phyloP scores from a whole-genome alignment of 768 basidiomycete species.

The Suillus subluteus region DNA sequence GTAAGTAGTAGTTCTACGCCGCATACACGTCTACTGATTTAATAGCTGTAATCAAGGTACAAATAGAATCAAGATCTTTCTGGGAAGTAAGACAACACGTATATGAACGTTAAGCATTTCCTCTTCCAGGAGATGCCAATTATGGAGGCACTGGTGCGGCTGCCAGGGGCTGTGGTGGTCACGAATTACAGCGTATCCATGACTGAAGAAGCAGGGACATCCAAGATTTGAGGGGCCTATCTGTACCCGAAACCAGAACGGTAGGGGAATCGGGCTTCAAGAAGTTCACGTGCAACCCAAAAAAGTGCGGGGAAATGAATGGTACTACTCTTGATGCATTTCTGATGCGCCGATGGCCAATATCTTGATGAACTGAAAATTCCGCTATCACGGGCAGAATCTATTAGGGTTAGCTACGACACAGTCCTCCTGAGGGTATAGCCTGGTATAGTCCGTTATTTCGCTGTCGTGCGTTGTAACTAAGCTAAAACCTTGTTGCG shows the following conservation, averaged over 20 bases:
- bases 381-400: not conserved
- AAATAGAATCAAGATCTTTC: not conserved
- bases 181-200: not conserved
- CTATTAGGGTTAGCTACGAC: not conserved
- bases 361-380: not conserved
- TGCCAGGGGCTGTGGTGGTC: not conserved
- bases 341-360: conserved; percentile 3
- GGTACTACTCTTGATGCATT: not conserved
- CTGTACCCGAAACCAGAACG: not conserved
- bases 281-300: not conserved
- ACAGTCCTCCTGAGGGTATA: conserved; percentile 4
- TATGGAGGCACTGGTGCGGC: conserved; percentile 3
- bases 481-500: not conserved
- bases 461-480: not conserved
- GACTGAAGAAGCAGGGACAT: not conserved
- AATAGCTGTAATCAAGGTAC: conserved; percentile 8
- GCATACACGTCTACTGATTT: not conserved
- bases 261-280: not conserved
- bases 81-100: not conserved
- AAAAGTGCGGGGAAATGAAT: conserved; percentile 5
- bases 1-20: not conserved
- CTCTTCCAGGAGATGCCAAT: not conserved
- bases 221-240: not conserved
- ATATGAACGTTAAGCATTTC: conserved; percentile 1
- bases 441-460: not conserved